These are phyloP conservation scores for Talaromyces trachyspermus DNA, from an alignment of 495 filamentous ascomycete genomes.

Conservation along the genomic window DNA sequence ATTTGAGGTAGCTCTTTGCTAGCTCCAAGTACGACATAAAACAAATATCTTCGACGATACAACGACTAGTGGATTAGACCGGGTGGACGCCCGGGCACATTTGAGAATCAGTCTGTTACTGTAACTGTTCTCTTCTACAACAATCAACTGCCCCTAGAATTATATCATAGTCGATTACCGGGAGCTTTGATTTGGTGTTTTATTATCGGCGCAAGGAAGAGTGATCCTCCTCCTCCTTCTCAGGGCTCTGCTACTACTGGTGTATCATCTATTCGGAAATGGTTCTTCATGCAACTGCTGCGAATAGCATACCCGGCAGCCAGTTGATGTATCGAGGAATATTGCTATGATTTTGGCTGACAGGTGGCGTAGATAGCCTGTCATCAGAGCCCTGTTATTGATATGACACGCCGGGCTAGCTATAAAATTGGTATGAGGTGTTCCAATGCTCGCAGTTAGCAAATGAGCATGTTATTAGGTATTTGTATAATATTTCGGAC, in stretches of 20 bases:
- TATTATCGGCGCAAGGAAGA: slow-evolving; percentile 12
- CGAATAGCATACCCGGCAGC: slow-evolving; percentile 9
- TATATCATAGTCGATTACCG: slow-evolving; percentile 6
- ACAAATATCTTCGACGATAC: slow-evolving; percentile 2
- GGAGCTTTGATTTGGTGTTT: slow-evolving; percentile 20
- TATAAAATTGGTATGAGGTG: too few species aligned
- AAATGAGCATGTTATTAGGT: too few species aligned
- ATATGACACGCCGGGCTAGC: too few species aligned
- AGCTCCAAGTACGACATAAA: slow-evolving; percentile 2
- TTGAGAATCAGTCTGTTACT: neutral
- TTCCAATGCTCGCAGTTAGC: too few species aligned
- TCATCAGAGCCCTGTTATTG: too few species aligned
- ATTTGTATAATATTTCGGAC: too few species aligned
- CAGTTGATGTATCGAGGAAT: slow-evolving; percentile 3
- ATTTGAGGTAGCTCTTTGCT: slow-evolving; percentile 11
- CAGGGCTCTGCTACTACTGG: too few species aligned
- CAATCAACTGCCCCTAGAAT: slow-evolving; percentile 5
- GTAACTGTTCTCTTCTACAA: slow-evolving; percentile 8
- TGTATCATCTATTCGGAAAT: slow-evolving; percentile 9
- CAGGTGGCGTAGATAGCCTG: too few species aligned
- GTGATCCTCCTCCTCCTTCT: too few species aligned
- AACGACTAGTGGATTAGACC: slow-evolving; percentile 8
- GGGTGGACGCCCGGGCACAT: slow-evolving; percentile 6
- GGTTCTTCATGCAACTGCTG: slow-evolving; percentile 15
- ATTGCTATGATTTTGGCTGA: slow-evolving; percentile 6